A percentile compares a stretch with the other conserved stretches of the same genome.
Conservation (phyloP, 495 filamentous ascomycete species). For the Hypoxylon fuscum region DNA sequence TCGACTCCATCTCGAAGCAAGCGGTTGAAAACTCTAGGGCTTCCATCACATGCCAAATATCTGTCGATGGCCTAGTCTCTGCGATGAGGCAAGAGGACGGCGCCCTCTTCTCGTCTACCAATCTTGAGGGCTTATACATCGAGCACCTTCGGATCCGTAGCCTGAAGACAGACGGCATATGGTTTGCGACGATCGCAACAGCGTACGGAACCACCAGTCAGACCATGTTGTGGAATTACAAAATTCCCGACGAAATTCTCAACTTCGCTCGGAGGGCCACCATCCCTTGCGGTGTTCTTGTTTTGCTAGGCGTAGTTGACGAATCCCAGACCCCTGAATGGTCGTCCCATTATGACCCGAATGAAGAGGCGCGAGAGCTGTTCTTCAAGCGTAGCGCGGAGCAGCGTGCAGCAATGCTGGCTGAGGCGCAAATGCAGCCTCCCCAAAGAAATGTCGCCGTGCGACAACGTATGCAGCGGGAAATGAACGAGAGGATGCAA, state of each 20-base stretch:
- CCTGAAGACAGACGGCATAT: slow-evolving; percentile 57
- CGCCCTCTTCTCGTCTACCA: slow-evolving; percentile 24
- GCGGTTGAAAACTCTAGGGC: slow-evolving; percentile 28
- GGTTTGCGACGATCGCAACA: slow-evolving; percentile 66
- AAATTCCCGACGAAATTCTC: slow-evolving; percentile 63
- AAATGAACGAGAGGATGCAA: slow-evolving; percentile 49
- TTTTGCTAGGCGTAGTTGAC: slow-evolving; percentile 60
- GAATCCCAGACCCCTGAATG: slow-evolving; percentile 65
- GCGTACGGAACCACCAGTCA: slow-evolving; percentile 61
- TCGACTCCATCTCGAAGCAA: slow-evolving; percentile 48
- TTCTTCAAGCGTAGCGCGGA: slow-evolving; percentile 51
- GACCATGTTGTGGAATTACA: slow-evolving; percentile 68
- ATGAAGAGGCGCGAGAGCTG: slow-evolving; percentile 48
- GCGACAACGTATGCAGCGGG: slow-evolving; percentile 45
- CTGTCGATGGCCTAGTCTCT: slow-evolving; percentile 49
- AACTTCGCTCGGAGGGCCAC: slow-evolving; percentile 60
- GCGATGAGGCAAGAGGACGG: slow-evolving; percentile 49
- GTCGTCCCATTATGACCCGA: slow-evolving; percentile 55
- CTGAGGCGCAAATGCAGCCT: slow-evolving; percentile 57
- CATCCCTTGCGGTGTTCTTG: slow-evolving; percentile 70
- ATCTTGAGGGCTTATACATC: slow-evolving; percentile 52
- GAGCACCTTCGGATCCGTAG: slow-evolving; percentile 50
- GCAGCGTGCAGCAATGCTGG: slow-evolving; percentile 49
- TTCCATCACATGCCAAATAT: slow-evolving; percentile 58
- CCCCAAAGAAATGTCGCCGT: slow-evolving; percentile 55